Evolutionary conservation across 148 eudicot species (phyloP).

Genomic region (Vaccinium vitisidaea): DNA sequence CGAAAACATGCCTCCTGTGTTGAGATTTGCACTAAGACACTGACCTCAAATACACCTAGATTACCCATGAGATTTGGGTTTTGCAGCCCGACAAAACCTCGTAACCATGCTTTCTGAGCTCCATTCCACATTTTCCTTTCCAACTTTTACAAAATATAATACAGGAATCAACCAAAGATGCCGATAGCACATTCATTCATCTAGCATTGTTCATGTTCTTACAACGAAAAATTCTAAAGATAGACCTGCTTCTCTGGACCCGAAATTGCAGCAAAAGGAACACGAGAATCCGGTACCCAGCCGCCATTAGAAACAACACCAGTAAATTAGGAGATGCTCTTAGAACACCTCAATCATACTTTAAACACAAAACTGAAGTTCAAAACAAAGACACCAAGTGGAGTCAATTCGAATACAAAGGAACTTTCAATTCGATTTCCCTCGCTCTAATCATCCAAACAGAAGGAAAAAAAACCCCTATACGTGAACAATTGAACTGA

Average conservation of each 20-base stretch:
- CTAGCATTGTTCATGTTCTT: slow-evolving; percentile 37
- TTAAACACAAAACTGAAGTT: no score
- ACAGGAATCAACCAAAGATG: not conserved
- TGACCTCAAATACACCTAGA: not conserved
- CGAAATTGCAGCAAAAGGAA: slow-evolving; percentile 58
- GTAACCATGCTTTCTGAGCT: not conserved
- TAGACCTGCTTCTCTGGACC: slow-evolving; percentile 34
- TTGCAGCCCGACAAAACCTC: not conserved
- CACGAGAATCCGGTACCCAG: slow-evolving; percentile 70
- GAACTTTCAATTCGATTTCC: no score
- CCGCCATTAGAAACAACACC: slow-evolving; percentile 75
- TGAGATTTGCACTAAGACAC: not conserved
- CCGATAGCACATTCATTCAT: slow-evolving; percentile 30
- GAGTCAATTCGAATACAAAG: no score
- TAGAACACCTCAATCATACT: no score
- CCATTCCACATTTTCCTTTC: not conserved
- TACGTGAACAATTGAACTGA: no score
- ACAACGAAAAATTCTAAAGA: slow-evolving; percentile 39
- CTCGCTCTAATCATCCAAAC: no score
- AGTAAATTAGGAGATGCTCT: slow-evolving; percentile 48
- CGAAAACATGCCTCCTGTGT: not conserved
- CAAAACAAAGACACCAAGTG: no score
- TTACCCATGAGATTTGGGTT: no score
- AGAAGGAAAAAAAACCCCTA: no score
- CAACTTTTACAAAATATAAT: not conserved